phyloP scores from a whole-genome alignment of 202 grass and related monocot genomes.

The Musa balbisiana region DNA sequence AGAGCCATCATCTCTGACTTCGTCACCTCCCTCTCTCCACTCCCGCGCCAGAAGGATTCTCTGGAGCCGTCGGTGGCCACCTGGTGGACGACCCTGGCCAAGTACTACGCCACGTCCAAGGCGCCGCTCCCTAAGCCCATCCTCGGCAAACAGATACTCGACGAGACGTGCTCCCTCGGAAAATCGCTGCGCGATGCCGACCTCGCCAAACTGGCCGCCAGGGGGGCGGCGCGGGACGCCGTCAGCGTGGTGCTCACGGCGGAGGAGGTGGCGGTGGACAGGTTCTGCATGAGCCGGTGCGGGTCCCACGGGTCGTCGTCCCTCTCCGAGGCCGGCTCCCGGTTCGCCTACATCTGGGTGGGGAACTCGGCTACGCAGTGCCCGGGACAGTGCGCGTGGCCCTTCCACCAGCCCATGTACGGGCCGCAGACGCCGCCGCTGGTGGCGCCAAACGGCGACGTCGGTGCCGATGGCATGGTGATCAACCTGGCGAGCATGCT shows the following conservation, averaged over 20 bases:
- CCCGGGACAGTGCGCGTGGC: slow-evolving; percentile 60
- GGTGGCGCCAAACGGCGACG: slow-evolving; percentile 48
- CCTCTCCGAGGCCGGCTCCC: slow-evolving; percentile 1
- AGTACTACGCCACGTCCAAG: slow-evolving; percentile 24
- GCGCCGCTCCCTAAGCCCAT: slow-evolving; percentile 17
- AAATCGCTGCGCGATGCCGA: slow-evolving; percentile 36
- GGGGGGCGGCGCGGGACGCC: slow-evolving; percentile 8
- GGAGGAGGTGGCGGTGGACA: slow-evolving; percentile 53
- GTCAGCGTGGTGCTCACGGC: slow-evolving; percentile 50
- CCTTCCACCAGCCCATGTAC: slow-evolving; percentile 43
- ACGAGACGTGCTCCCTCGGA: slow-evolving; percentile 34
- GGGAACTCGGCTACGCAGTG: slow-evolving; percentile 48
- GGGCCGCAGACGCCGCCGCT: slow-evolving; percentile 49
- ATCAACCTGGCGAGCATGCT: slow-evolving; percentile 69
- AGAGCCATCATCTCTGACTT: slow-evolving; percentile 32
- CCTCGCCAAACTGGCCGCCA: slow-evolving; percentile 35
- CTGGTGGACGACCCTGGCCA: slow-evolving; percentile 36
- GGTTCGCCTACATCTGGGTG: slow-evolving; percentile 37
- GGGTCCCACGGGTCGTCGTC: slow-evolving; percentile 23
- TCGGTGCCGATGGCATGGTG: slow-evolving; percentile 55
- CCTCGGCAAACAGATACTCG: slow-evolving; percentile 24
- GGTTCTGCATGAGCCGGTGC: slow-evolving; percentile 58
- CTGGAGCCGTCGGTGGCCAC: slow-evolving; percentile 30
- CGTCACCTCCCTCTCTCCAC: slow-evolving; percentile 22
- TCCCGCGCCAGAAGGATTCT: background rate